A percentile compares a stretch with the other conserved stretches of the same genome.
These are phyloP conservation scores for Cyclanthera cordifolia DNA, from an alignment of 306 rosid genomes.

Conservation along the genomic window DNA sequence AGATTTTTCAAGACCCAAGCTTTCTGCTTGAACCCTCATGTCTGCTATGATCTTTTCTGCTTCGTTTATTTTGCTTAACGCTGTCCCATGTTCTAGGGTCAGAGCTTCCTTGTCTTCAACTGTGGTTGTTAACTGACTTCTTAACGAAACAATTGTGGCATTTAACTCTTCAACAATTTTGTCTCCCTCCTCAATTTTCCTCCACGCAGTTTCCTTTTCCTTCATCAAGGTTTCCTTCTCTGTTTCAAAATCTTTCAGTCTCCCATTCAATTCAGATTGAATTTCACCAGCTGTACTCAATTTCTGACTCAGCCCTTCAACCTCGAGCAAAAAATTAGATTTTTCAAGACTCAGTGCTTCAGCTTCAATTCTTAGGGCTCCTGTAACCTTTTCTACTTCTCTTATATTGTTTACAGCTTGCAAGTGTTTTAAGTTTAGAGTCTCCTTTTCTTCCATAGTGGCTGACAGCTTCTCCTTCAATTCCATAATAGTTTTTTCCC, in stretches of 20 bases:
- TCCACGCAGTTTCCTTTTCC: constrained; percentile 25
- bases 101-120: constrained; percentile 35
- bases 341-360: constrained; percentile 12
- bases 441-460: constrained; percentile 13
- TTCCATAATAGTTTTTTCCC: constrained; percentile 30
- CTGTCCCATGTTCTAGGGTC: background rate
- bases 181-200: constrained; percentile 45
- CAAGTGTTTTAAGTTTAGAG: background rate
- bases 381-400: constrained; percentile 12
- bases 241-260: constrained; percentile 20
- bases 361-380: background rate
- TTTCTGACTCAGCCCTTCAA: constrained; percentile 11
- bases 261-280: constrained; percentile 21
- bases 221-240: constrained; percentile 20
- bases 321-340: constrained; percentile 6
- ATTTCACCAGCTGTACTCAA: constrained; percentile 10
- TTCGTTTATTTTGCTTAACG: background rate
- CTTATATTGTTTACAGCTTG: constrained; percentile 3
- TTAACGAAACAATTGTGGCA: constrained; percentile 14
- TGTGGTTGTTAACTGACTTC: constrained; percentile 25
- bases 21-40: constrained; percentile 2
- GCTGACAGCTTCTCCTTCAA: constrained; percentile 18
- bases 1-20: background rate
- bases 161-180: constrained; percentile 9
- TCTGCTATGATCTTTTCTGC: constrained; percentile 15